These are phyloP conservation scores for Aquilaria sinensis DNA, from an alignment of 345 rosid species.

Conservation along the genomic window DNA sequence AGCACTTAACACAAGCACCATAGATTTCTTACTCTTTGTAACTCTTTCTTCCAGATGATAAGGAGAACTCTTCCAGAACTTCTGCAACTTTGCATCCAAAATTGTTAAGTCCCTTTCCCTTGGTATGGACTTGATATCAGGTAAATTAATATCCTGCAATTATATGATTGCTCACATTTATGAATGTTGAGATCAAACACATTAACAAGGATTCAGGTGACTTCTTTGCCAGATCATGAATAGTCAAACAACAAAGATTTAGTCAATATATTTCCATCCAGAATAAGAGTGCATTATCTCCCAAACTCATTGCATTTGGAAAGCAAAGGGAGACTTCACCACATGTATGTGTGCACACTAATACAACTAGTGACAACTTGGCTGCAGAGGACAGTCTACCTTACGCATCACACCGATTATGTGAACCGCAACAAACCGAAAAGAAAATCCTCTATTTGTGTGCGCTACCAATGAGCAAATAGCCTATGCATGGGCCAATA, in stretches of 20 bases:
- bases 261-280: not conserved
- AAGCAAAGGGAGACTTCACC: not conserved
- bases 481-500: too few relatives aligned
- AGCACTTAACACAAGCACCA: not conserved
- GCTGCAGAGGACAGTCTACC: too few relatives aligned
- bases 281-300: too few relatives aligned
- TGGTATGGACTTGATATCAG: conserved; percentile 24
- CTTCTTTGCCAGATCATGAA: not conserved
- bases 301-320: not conserved
- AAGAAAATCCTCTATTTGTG: too few relatives aligned
- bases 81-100: conserved; percentile 30
- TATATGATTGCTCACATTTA: not conserved
- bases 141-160: conserved; percentile 43
- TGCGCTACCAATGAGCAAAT: too few relatives aligned
- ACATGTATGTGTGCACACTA: too few relatives aligned
- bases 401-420: too few relatives aligned
- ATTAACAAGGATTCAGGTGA: too few relatives aligned
- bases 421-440: too few relatives aligned
- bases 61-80: conserved; percentile 47
- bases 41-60: conserved; percentile 39
- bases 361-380: too few relatives aligned
- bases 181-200: too few relatives aligned
- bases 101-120: conserved; percentile 28
- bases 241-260: not conserved
- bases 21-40: conserved; percentile 22